Conservation (phyloP, 1,284 basidiomycete genomes). For the Cutaneotrichosporon sp. region DNA sequence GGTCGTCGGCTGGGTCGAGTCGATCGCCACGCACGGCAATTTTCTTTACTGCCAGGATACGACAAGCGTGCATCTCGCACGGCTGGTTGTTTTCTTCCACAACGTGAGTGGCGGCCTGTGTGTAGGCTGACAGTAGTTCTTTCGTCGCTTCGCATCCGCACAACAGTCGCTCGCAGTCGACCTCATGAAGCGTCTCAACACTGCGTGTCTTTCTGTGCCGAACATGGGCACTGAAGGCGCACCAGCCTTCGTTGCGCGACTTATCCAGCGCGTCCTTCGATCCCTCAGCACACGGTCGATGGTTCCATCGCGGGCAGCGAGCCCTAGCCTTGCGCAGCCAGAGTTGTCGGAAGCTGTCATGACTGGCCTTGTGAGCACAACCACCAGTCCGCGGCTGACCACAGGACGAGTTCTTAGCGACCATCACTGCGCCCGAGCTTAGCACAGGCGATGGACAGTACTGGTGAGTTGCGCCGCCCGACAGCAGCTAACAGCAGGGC, state of each 20-base stretch:
- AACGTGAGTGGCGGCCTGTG: background rate
- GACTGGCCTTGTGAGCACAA: background rate
- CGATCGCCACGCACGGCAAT: background rate
- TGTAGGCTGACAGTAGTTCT: background rate
- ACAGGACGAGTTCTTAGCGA: constrained; percentile 4
- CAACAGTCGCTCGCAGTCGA: background rate
- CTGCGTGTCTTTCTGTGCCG: background rate
- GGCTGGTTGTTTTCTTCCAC: background rate
- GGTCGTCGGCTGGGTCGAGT: background rate
- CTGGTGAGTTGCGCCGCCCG: background rate
- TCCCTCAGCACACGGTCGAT: background rate
- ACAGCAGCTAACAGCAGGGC: background rate
- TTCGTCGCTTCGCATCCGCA: background rate
- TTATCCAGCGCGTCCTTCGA: constrained; percentile 3
- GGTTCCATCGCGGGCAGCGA: background rate
- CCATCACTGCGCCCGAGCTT: background rate
- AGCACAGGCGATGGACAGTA: background rate
- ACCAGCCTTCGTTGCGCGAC: background rate
- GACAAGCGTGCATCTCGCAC: background rate
- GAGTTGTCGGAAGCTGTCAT: background rate
- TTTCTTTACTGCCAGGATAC: constrained; percentile 1
- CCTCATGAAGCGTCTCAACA: constrained; percentile 2
- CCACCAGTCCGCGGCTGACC: background rate
- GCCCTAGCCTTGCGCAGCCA: background rate
- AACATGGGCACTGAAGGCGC: background rate